Evolutionary conservation across 2,329 filamentous ascomycete species (phyloP).

Genomic region (Blastomyces silverae): DNA sequence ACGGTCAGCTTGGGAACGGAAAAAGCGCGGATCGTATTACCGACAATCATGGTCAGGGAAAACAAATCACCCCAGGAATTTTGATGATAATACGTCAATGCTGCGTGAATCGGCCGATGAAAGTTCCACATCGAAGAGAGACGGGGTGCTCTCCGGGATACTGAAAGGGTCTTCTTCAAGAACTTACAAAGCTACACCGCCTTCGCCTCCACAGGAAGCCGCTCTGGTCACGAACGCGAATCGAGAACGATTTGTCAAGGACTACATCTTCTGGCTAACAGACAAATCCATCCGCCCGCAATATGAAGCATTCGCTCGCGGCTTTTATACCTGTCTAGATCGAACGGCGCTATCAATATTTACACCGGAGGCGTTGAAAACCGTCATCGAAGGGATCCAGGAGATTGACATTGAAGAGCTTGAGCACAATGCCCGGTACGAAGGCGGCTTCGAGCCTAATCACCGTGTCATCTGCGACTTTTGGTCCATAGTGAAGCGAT

Average conservation of each 20-base stretch:
- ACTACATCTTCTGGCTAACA: constrained; percentile 80
- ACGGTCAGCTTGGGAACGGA: constrained; percentile 18
- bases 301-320: constrained; percentile 70
- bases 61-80: not conserved
- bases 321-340: constrained; percentile 70
- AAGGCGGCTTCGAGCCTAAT: constrained; percentile 63
- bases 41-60: constrained; percentile 12
- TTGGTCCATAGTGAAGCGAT: constrained; percentile 71
- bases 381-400: constrained; percentile 73
- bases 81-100: constrained; percentile 18
- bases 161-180: constrained; percentile 27
- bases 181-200: constrained; percentile 26
- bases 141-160: constrained; percentile 21
- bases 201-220: constrained; percentile 39
- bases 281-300: constrained; percentile 70
- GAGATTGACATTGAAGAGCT: constrained; percentile 72
- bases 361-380: constrained; percentile 62
- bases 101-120: constrained; percentile 15
- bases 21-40: constrained; percentile 12
- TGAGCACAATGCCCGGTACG: constrained; percentile 65
- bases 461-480: constrained; percentile 70
- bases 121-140: constrained; percentile 1
- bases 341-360: constrained; percentile 65
- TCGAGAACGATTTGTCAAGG: constrained; percentile 67
- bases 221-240: constrained; percentile 75